Conservation (phyloP, 176 grass and related monocot genomes). For the Stipa capillata region DNA sequence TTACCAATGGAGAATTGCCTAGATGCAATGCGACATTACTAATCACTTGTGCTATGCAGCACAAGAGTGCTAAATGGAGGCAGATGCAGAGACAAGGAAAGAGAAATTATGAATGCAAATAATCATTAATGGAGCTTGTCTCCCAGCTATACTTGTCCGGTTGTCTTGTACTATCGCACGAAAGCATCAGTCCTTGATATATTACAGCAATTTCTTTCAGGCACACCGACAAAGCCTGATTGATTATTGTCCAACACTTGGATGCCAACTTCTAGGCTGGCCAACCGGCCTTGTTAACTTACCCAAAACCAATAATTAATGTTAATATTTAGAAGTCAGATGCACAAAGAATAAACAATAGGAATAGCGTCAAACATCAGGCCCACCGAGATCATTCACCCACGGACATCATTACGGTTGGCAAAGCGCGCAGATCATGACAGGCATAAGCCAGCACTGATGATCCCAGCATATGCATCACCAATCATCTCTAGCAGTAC, state of each 20-base stretch:
- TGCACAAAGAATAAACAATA: constrained; percentile 68
- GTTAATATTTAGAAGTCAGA: constrained; percentile 45
- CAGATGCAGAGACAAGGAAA: background rate
- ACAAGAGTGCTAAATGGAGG: background rate
- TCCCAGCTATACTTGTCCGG: constrained; percentile 22
- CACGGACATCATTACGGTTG: constrained; percentile 12
- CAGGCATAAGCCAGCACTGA: constrained; percentile 41
- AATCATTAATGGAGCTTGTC: constrained; percentile 31
- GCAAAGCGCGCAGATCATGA: constrained; percentile 39
- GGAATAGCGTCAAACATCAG: constrained; percentile 42
- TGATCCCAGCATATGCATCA: constrained; percentile 48
- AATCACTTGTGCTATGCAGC: background rate
- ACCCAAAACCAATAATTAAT: constrained; percentile 77
- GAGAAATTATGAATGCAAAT: constrained; percentile 8
- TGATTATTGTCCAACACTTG: constrained; percentile 32
- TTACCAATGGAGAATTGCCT: background rate
- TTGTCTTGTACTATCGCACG: constrained; percentile 28
- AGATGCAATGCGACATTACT: background rate
- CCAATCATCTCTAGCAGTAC: constrained; percentile 45
- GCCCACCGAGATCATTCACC: constrained; percentile 36
- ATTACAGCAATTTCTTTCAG: constrained; percentile 35
- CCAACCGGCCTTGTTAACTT: constrained; percentile 60
- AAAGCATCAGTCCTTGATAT: constrained; percentile 31
- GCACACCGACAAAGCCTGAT: constrained; percentile 29
- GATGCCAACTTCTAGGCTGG: constrained; percentile 31